phyloP scores from a whole-genome alignment of 805 yeast species.

The Metschnikowia vanudenii region DNA sequence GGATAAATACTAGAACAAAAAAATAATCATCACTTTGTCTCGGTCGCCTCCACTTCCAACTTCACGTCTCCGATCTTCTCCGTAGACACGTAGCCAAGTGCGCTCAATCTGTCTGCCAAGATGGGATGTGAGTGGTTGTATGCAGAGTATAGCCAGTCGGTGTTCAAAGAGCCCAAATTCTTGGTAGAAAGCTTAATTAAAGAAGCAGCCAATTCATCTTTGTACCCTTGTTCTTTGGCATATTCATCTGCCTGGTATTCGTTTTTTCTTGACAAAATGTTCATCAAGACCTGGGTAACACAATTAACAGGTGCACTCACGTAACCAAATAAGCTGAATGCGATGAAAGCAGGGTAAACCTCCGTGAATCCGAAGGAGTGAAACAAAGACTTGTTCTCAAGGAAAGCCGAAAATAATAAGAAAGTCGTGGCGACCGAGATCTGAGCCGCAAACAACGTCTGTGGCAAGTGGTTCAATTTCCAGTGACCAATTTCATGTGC shows the following conservation, averaged over 20 bases:
- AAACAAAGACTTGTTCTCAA: slow-evolving; percentile 76
- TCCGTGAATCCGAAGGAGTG: slow-evolving; percentile 69
- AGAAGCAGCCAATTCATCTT: slow-evolving; percentile 64
- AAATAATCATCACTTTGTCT: background rate
- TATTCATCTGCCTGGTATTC: slow-evolving; percentile 93
- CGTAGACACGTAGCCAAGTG: slow-evolving; percentile 54
- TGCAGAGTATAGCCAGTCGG: slow-evolving; percentile 85
- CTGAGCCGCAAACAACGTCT: slow-evolving; percentile 65
- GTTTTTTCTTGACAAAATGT: slow-evolving; percentile 74
- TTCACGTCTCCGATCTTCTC: slow-evolving; percentile 33
- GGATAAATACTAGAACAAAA: background rate
- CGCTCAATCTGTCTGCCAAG: slow-evolving; percentile 80
- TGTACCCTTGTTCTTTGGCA: slow-evolving; percentile 74
- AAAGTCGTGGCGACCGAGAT: slow-evolving; percentile 63
- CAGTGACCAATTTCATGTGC: slow-evolving; percentile 99
- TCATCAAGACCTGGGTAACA: slow-evolving; percentile 60
- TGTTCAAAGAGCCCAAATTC: slow-evolving; percentile 82
- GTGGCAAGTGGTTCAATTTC: slow-evolving; percentile 86
- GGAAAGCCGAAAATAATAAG: slow-evolving; percentile 73
- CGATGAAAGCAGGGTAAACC: slow-evolving; percentile 73
- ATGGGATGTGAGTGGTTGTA: slow-evolving; percentile 92
- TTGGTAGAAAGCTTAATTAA: slow-evolving; percentile 75
- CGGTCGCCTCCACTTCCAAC: slow-evolving; percentile 14
- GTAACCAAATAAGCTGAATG: slow-evolving; percentile 77
- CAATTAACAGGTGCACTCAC: slow-evolving; percentile 76